Evolutionary conservation across 305 asterid species (phyloP), one percentile per base, ranked within the genome.

Genomic region (Rubia peregrina): DNA sequence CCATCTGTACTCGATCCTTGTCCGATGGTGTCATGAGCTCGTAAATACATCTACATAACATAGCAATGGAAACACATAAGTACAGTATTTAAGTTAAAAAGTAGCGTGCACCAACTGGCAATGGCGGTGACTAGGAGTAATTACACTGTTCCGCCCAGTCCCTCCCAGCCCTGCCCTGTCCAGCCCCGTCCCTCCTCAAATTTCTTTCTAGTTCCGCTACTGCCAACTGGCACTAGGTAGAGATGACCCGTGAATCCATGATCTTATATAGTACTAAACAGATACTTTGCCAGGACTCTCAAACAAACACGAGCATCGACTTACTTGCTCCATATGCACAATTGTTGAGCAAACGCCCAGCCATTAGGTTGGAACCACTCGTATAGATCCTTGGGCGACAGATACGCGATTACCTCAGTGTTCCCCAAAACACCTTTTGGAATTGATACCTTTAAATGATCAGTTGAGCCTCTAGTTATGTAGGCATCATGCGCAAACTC

Each of bases 251-350:
- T 30, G 36, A 30, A 30, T 30, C 36, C 36, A 30, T 30, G 36
- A 24, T 24, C 26, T 24, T 24, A 24, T 24, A 24, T 24, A 24
- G 26, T 24, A 24, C 26, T 30, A 30, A 30, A 30, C 36, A 30
- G 2, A 30, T 30, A 30, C 36, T 30, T 30, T 30, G 36, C 4
- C 36, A 30, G 36, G 36, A 30, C 36, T 30, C 36, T 30, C 36
- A 30, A 30, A 30, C 36, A 30, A 30, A 30, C 36, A 30, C 4
- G 36, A 30, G 36, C 36, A 30, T 49, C 21, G 11, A 49, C 56
- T 49, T 49, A 49, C 56, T 16, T 49, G 56, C 56, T 49, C 56
- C 56, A 49, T 49, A 49, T 49, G 56, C 56, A 49, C 56, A 49
- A 0, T 16, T 49, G 56, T 49, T 49, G 21, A 49, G 56, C 56